Evolutionary conservation across 108 stramenopile species (phyloP).

Genomic region (Cyclotella atomus): DNA sequence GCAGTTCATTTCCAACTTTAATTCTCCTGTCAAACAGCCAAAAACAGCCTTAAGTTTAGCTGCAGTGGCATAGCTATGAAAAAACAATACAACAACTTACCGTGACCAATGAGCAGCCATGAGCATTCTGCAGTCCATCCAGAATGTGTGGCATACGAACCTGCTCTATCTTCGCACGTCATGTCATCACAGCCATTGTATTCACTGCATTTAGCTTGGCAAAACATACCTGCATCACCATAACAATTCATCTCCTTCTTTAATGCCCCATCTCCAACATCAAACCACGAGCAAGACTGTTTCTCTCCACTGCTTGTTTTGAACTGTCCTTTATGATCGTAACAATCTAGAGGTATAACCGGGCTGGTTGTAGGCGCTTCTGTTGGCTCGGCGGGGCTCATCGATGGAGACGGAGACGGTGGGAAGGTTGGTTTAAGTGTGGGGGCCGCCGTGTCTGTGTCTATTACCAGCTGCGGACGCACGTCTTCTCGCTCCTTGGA

Average conservation of each 20-base stretch:
- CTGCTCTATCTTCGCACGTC: slow-evolving; percentile 37
- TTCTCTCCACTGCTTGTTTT: slow-evolving; percentile 27
- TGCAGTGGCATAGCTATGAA: too few species aligned
- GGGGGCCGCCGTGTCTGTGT: slow-evolving; percentile 26
- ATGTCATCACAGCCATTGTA: slow-evolving; percentile 39
- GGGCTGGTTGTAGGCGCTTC: background rate
- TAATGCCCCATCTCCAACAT: slow-evolving; percentile 21
- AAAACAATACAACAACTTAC: background rate
- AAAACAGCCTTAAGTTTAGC: background rate
- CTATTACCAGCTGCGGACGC: slow-evolving; percentile 37
- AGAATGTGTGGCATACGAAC: slow-evolving; percentile 30
- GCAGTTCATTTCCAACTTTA: slow-evolving; percentile 42
- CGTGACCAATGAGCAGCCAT: slow-evolving; percentile 38
- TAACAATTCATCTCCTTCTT: slow-evolving; percentile 46
- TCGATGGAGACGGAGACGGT: slow-evolving; percentile 11
- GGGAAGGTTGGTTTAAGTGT: slow-evolving; percentile 17
- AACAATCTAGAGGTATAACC: slow-evolving; percentile 22
- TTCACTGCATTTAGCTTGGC: slow-evolving; percentile 32
- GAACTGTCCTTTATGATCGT: slow-evolving; percentile 31
- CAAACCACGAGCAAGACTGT: slow-evolving; percentile 45
- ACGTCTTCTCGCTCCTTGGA: slow-evolving; percentile 37
- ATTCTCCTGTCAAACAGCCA: background rate
- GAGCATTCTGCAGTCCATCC: slow-evolving; percentile 39
- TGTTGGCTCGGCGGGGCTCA: slow-evolving; percentile 10
- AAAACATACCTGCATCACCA: slow-evolving; percentile 27